A percentile compares a stretch with the other conserved stretches of the same genome.
Conservation (phyloP, 306 rosid genomes). For the Prunus salicina region DNA sequence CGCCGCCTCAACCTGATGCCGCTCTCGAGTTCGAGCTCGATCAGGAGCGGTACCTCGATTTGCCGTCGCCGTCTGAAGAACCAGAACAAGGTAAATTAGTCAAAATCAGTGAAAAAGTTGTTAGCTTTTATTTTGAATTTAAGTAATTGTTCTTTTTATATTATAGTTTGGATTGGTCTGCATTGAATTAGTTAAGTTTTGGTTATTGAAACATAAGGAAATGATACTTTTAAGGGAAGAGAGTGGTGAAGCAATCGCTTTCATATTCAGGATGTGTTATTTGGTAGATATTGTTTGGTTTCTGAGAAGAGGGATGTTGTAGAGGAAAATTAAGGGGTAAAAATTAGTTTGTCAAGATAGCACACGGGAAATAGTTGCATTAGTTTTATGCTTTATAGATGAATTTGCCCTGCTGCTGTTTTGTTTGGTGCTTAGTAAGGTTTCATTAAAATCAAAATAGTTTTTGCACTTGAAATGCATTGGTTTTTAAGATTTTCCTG, state of each 20-base stretch:
- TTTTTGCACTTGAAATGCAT: neutral
- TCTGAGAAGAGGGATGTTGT: neutral
- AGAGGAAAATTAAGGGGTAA: neutral
- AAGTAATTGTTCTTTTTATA: neutral
- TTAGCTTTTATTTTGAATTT: neutral
- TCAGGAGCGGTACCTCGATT: conserved; percentile 70
- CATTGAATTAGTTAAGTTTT: neutral
- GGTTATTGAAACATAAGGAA: neutral
- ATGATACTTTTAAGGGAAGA: neutral
- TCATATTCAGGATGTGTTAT: neutral
- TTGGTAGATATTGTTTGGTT: neutral
- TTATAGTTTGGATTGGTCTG: neutral
- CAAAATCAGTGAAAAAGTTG: neutral
- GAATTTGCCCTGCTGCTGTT: neutral
- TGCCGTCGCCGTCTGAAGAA: conserved; percentile 44
- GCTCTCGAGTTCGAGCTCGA: conserved; percentile 53
- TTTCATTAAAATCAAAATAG: no score
- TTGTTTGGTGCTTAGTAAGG: neutral
- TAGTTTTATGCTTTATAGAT: neutral
- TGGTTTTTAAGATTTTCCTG: neutral
- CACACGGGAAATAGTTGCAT: neutral
- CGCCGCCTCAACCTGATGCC: conserved; percentile 25
- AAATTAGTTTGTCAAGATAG: neutral
- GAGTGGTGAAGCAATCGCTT: neutral
- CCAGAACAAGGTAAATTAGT: conserved; percentile 50